Conservation (phyloP, 176 grass and related monocot species). For the Typha latifolia region DNA sequence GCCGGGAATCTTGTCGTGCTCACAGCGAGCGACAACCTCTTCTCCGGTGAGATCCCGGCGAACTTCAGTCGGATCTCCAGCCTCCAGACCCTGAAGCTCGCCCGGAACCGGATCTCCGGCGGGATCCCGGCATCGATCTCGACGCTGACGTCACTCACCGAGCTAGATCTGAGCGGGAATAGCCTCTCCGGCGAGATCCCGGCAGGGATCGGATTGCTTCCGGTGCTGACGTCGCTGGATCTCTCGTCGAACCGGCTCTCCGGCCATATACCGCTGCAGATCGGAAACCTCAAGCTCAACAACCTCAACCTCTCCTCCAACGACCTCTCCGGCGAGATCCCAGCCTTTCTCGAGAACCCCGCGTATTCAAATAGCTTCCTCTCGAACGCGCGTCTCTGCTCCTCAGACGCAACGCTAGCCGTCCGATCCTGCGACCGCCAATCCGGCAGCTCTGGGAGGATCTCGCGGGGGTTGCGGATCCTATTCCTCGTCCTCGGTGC, state of each 20-base stretch:
- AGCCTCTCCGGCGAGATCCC: constrained; percentile 49
- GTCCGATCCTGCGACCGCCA: constrained; percentile 27
- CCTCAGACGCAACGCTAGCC: constrained; percentile 15
- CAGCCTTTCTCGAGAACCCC: constrained; percentile 17
- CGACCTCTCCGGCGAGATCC: constrained; percentile 51
- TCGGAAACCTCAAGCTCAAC: constrained; percentile 23
- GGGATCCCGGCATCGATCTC: constrained; percentile 37
- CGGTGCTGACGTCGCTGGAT: constrained; percentile 43
- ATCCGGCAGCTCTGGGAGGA: constrained; percentile 11
- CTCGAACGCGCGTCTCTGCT: constrained; percentile 61
- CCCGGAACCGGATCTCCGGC: constrained; percentile 42
- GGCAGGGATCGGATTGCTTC: constrained; percentile 31
- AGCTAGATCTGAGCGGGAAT: constrained; percentile 48
- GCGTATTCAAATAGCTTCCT: constrained; percentile 60
- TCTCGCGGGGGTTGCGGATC: constrained; percentile 24
- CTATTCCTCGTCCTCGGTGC: constrained; percentile 39
- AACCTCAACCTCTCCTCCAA: constrained; percentile 79
- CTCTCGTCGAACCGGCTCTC: constrained; percentile 68
- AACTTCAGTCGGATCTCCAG: constrained; percentile 24
- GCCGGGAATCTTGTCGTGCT: constrained; percentile 15
- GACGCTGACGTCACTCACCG: constrained; percentile 8
- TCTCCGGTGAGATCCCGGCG: constrained; percentile 40
- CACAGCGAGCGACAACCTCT: constrained; percentile 36
- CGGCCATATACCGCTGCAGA: constrained; percentile 39
- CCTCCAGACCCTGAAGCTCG: constrained; percentile 33